Conservation (phyloP, 805 yeast genomes). For the Sugiyamaella valdiviana region DNA sequence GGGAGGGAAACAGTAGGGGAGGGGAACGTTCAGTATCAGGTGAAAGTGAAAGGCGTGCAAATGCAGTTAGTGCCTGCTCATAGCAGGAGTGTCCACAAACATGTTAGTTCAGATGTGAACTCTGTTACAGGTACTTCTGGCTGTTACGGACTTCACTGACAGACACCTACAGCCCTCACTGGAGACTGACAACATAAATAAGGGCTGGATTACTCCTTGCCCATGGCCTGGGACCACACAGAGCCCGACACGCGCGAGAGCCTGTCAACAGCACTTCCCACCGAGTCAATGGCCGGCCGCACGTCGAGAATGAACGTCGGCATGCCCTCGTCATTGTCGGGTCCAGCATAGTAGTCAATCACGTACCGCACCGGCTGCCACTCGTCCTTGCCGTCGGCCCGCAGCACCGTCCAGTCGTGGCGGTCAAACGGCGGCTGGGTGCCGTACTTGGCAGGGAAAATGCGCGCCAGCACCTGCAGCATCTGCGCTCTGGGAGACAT, state of each 20-base stretch:
- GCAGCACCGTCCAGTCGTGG: slow-evolving; percentile 95
- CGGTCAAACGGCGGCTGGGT: slow-evolving; percentile 91
- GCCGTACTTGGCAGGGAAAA: slow-evolving; percentile 68
- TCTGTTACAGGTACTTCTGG: too few species aligned
- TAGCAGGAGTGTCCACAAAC: too few species aligned
- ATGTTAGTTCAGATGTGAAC: too few species aligned
- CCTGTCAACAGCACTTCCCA: slow-evolving; percentile 61
- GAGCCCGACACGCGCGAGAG: slow-evolving; percentile 62
- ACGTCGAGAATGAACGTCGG: slow-evolving; percentile 92
- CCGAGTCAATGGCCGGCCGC: slow-evolving; percentile 83
- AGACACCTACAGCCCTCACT: too few species aligned
- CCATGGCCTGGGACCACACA: slow-evolving; percentile 65
- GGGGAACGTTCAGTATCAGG: too few species aligned
- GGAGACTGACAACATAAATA: neutral
- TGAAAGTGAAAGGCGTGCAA: too few species aligned
- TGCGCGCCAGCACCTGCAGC: slow-evolving; percentile 56
- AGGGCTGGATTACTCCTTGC: slow-evolving; percentile 25
- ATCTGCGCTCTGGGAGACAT: slow-evolving; percentile 77
- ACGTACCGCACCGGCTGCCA: slow-evolving; percentile 83
- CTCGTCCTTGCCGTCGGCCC: slow-evolving; percentile 40
- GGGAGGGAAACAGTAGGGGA: too few species aligned
- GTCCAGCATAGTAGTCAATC: slow-evolving; percentile 94
- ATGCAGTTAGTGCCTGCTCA: too few species aligned
- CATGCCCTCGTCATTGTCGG: slow-evolving; percentile 80
- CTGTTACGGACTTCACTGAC: too few species aligned